A percentile compares a stretch with the other conserved stretches of the same genome.
Conservation (phyloP, 116 monocot genomes). For the Posidonia oceanica region DNA sequence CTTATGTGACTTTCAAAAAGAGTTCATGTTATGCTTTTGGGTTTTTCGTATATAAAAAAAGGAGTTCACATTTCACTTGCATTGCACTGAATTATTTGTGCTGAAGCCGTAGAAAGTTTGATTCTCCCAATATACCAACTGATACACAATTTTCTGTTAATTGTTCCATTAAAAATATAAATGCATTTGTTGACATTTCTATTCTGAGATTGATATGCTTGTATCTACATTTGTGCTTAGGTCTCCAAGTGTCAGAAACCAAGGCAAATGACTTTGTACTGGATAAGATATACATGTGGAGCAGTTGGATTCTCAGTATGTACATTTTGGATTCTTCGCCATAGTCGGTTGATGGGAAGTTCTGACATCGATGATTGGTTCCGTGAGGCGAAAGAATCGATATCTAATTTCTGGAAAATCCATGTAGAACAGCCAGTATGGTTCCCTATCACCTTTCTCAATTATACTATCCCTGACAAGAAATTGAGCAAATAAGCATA, state of each 20-base stretch:
- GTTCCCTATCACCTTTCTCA: background rate
- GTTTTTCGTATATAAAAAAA: too few relatives aligned
- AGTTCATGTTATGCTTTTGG: too few relatives aligned
- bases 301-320: constrained; percentile 76
- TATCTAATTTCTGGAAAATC: constrained; percentile 60
- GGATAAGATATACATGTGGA: constrained; percentile 83
- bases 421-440: constrained; percentile 83
- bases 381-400: constrained; percentile 81
- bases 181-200: too few relatives aligned
- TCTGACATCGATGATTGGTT: constrained; percentile 97
- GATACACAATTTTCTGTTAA: too few relatives aligned
- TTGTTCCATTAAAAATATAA: too few relatives aligned
- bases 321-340: constrained; percentile 82
- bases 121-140: too few relatives aligned
- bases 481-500: too few relatives aligned
- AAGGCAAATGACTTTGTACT: constrained; percentile 57
- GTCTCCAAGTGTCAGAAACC: constrained; percentile 75
- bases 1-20: too few relatives aligned
- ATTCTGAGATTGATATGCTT: background rate
- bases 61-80: too few relatives aligned
- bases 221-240: constrained; percentile 17
- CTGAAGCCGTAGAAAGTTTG: too few relatives aligned
- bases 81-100: too few relatives aligned
- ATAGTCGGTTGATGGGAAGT: constrained; percentile 96
- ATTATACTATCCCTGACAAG: background rate